phyloP scores from a whole-genome alignment of 345 rosid species.

The Raphanus sativus region DNA sequence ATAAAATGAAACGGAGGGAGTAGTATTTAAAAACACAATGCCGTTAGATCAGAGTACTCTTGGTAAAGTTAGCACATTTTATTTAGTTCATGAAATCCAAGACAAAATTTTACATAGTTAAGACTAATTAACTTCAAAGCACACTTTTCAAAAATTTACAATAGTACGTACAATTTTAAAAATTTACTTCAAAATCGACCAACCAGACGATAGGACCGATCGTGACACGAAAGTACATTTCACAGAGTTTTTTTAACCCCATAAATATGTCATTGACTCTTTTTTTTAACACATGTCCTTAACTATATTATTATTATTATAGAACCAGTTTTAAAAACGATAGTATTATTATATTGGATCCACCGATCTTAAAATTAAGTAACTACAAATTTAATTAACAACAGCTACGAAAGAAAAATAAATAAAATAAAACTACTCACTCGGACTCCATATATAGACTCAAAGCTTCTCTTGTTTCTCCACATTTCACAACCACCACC shows the following conservation, averaged over 20 bases:
- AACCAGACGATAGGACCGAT: background rate
- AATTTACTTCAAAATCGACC: background rate
- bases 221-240: slow-evolving; percentile 6
- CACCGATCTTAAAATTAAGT: background rate
- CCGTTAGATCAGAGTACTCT: background rate
- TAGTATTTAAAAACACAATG: background rate
- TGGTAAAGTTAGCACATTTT: background rate
- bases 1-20: no score
- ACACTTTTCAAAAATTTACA: background rate
- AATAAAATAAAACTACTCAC: background rate
- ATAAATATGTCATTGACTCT: background rate
- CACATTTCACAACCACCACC: slow-evolving; percentile 30
- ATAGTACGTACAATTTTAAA: background rate
- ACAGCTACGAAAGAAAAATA: background rate
- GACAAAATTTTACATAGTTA: background rate
- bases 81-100: background rate
- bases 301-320: no score
- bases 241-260: background rate
- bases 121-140: background rate
- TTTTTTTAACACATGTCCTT: no score
- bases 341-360: background rate
- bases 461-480: slow-evolving; percentile 26
- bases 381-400: background rate
- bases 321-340: background rate
- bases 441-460: slow-evolving; percentile 35